Conservation (phyloP, 306 rosid species). For the Quercus alba region DNA sequence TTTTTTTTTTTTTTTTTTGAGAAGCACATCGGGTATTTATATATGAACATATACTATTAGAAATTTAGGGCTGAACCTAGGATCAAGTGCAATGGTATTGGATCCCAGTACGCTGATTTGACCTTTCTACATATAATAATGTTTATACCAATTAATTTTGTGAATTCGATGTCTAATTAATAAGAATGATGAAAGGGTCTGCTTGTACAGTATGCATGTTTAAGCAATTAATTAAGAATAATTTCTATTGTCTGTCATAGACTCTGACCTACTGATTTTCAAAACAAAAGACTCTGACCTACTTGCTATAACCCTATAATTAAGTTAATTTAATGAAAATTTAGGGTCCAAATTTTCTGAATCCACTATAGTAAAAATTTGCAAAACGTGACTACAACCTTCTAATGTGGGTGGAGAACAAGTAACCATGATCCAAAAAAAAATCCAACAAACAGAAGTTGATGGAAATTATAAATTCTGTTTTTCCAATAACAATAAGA, state of each 20-base stretch:
- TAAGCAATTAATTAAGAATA: background rate
- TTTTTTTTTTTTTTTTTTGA: no score
- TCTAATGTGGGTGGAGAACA: background rate
- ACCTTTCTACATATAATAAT: background rate
- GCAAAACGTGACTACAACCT: background rate
- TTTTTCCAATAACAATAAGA: background rate
- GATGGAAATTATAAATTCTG: background rate
- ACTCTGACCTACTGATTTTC: conserved; percentile 1
- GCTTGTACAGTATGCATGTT: conserved; percentile 1
- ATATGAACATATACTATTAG: background rate
- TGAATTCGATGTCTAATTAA: background rate
- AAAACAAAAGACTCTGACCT: conserved; percentile 1
- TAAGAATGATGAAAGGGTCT: background rate
- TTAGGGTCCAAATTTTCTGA: background rate
- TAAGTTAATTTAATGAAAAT: conserved; percentile 9
- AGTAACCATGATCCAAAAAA: background rate
- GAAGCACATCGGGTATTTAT: background rate
- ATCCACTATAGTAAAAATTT: background rate
- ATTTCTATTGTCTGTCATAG: background rate
- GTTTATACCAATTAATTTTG: background rate
- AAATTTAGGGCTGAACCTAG: background rate
- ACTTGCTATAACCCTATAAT: background rate
- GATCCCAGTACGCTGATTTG: background rate
- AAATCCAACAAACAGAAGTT: background rate
- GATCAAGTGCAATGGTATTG: conserved; percentile 4